phyloP scores from a whole-genome alignment of 2,329 filamentous ascomycete genomes.

The Knufia fluminis region DNA sequence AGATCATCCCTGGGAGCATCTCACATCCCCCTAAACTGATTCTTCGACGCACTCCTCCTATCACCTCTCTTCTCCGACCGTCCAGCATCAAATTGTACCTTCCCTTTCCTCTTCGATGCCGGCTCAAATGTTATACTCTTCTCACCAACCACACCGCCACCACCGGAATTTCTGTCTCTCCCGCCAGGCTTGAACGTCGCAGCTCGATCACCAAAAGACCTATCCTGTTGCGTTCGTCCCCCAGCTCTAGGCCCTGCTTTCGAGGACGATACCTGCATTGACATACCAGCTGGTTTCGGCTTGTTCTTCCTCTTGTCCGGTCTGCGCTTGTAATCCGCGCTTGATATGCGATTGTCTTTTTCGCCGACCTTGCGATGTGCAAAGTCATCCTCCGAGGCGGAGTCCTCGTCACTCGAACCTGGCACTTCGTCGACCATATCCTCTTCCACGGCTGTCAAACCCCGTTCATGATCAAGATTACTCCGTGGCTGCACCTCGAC shows the following conservation, averaged over 20 bases:
- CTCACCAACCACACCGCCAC: conserved; percentile 35
- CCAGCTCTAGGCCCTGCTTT: conserved; percentile 22
- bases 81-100: conserved; percentile 16
- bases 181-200: conserved; percentile 33
- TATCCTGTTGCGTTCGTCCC: conserved; percentile 37
- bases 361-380: conserved; percentile 25
- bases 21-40: conserved; percentile 40
- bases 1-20: neutral
- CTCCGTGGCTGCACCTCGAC: conserved; percentile 23
- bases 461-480: conserved; percentile 32
- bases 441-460: conserved; percentile 55
- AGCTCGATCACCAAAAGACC: conserved; percentile 50
- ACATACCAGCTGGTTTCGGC: conserved; percentile 36
- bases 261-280: conserved; percentile 51
- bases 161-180: conserved; percentile 23
- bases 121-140: conserved; percentile 55
- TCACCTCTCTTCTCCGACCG: conserved; percentile 19
- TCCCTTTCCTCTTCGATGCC: conserved; percentile 29
- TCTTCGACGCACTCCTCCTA: conserved; percentile 41
- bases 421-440: conserved; percentile 47
- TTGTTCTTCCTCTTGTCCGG: conserved; percentile 35
- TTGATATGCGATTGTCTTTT: conserved; percentile 40
- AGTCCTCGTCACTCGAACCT: conserved; percentile 31
- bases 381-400: conserved; percentile 27
- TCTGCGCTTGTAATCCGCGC: conserved; percentile 43